Base-by-base conservation (phyloP, 495 filamentous ascomycete species). In the Neurospora africana region DNA sequence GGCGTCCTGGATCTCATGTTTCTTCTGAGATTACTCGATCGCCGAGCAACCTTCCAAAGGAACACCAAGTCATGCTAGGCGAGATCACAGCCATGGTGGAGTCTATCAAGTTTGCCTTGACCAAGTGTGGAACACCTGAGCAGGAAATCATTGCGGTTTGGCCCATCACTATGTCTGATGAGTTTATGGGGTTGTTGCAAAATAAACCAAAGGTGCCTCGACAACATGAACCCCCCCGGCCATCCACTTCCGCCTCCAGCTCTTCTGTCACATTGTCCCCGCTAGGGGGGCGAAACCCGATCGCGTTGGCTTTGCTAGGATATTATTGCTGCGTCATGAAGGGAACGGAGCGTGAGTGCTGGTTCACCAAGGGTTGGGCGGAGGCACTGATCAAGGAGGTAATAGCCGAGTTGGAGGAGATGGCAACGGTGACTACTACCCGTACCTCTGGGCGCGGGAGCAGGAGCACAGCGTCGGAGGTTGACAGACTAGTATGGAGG, bases 241-340 rank as follows among this genome's bases (percentile, higher is more conserved):
- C 47, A 27, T 58, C 47, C 47, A 58, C 11, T 15, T 27, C 47
- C 10, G 47, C 47, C 21, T 15, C 11, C 47, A 15, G 11, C 11
- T 58, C 11, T 53, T 23, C 44, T 8, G 7, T 36, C 47, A 6
- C 23, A 23, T 23, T 11, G 5, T 21, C 47, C 15, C 47, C 47
- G 47, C 47, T 21, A 58, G 21, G 76, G 8, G 67, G 75, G 38
- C 41, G 74, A 30, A 72, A 77, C 53, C 76, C 71, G 30, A 58
- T 69, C 0, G 79, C 79, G 4, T 17, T 79, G 44, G 79, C 72
- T 8, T 37, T 80, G 39, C 17, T 80, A 17, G 53, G 69, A 4
- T 78, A 77, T 38, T 79, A 77, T 47, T 79, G 78, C 38, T 75
- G 75, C 30, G 68, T 79, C 7, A 68, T 80, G 40, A 72, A 77